Conservation (phyloP, 2,329 filamentous ascomycete species). For the Colletotrichum horii region DNA sequence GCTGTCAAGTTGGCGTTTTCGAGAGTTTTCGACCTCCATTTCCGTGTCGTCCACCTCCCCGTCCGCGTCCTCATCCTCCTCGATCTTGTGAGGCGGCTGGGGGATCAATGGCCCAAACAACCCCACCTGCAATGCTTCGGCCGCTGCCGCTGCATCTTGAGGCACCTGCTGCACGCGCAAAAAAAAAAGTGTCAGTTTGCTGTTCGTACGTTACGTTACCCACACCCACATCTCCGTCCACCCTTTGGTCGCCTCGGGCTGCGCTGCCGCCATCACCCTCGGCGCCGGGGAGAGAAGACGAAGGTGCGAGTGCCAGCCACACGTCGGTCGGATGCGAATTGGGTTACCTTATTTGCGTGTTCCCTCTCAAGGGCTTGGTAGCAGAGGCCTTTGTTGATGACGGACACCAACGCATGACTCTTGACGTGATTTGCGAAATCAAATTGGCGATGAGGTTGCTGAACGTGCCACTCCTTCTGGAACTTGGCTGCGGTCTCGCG, state of each 20-base stretch:
- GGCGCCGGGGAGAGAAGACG: constrained; percentile 19
- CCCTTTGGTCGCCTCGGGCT: constrained; percentile 12
- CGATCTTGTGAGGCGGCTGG: constrained; percentile 46
- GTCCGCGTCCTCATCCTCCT: constrained; percentile 39
- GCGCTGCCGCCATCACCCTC: constrained; percentile 7
- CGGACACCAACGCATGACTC: constrained; percentile 66
- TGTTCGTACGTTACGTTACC: constrained; percentile 19
- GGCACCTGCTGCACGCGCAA: constrained; percentile 47
- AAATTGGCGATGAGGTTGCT: constrained; percentile 66
- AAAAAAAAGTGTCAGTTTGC: constrained; percentile 40
- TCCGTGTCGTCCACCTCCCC: constrained; percentile 40
- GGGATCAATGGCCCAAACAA: constrained; percentile 62
- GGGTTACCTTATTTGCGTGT: constrained; percentile 54
- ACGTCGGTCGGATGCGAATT: background rate
- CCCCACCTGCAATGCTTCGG: constrained; percentile 53
- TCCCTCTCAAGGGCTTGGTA: constrained; percentile 66
- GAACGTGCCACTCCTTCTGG: constrained; percentile 71
- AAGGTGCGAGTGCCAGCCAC: background rate
- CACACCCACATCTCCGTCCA: constrained; percentile 19
- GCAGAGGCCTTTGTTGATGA: constrained; percentile 68
- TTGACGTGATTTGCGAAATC: constrained; percentile 70
- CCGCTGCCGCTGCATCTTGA: constrained; percentile 51
- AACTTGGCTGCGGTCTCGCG: constrained; percentile 71
- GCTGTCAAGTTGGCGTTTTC: constrained; percentile 56
- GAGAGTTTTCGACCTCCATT: constrained; percentile 47